Evolutionary conservation across 139 green algal genomes (phyloP), one percentile per base, ranked within the genome.

Genomic region (Chlamydomonas sphaeroides): DNA sequence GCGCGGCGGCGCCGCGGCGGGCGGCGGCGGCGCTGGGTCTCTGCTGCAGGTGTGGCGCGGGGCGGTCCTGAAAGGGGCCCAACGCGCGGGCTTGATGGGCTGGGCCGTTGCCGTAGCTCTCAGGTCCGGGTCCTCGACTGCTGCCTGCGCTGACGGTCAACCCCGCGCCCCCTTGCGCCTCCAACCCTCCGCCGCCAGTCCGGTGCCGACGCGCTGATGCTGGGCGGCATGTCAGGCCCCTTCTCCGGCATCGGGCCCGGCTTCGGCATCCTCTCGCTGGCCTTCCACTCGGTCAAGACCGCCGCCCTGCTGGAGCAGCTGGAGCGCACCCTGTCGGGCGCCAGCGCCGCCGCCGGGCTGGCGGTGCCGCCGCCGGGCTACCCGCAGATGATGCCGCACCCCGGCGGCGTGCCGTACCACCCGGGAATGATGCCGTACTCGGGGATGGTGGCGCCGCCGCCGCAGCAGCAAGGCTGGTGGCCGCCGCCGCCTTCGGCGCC

Each of bases 261-360:
- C 48, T 75, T 74, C 25, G 77, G 77, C 28, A 56, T 84, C 41
- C 48, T 84, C 11, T 84, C 77, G 3, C 33, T 84, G 26, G 77
- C 77, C 49, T 84, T 84, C 77, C 63, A 84, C 26, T 76, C 65
- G 65, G 65, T 84, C 36, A 74, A 65, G n/a, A 84, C 65, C 3
- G 77, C 77, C 3, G 65, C 65, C 18, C 48, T 84, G 41, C 63
- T 84, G 26, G 77, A 84, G 65, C 65, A 84, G 65, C 36, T 84
- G 65, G 77, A 84, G 8, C n/a, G 62, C 18, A 73, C 38, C 32
- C 75, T 82, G 7, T 25, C n/a, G 23, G 49, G 42, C 61, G 73
- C 73, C 30, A n/a, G 51, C 73, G 25, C 73, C 38, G 59, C 57
- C 39, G 39, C 73, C 20, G 73, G 59, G 5, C 7, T 70, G 7